These are phyloP conservation scores for Annulohypoxylon nitens DNA, from an alignment of 495 filamentous ascomycete genomes.

Conservation along the genomic window DNA sequence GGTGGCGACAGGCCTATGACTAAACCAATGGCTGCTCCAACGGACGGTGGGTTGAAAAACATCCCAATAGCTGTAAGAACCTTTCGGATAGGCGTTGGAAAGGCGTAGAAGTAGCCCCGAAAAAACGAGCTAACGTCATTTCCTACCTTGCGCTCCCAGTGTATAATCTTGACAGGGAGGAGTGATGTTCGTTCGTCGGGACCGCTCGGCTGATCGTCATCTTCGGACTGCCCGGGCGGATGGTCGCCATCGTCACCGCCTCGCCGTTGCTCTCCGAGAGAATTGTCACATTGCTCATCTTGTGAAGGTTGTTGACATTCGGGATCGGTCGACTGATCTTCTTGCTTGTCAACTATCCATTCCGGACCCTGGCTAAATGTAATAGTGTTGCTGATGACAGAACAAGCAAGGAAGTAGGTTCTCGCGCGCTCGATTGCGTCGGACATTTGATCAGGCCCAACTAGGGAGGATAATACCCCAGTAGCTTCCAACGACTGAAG, in stretches of 20 bases:
- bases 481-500: slow-evolving; percentile 74
- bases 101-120: slow-evolving; percentile 21
- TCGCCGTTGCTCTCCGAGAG: neutral
- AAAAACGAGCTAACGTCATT: slow-evolving; percentile 9
- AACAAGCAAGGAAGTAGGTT: slow-evolving; percentile 75
- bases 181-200: slow-evolving; percentile 37
- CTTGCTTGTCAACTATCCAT: slow-evolving; percentile 29
- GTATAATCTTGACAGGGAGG: slow-evolving; percentile 23
- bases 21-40: slow-evolving; percentile 73
- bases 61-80: slow-evolving; percentile 19
- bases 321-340: slow-evolving; percentile 14
- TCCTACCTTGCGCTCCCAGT: slow-evolving; percentile 31
- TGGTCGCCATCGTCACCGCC: neutral
- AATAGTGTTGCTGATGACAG: slow-evolving; percentile 61
- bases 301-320: slow-evolving; percentile 18
- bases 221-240: neutral
- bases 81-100: slow-evolving; percentile 23
- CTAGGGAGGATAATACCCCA: slow-evolving; percentile 69
- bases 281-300: neutral
- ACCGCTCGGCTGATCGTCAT: neutral
- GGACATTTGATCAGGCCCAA: slow-evolving; percentile 58
- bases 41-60: slow-evolving; percentile 74
- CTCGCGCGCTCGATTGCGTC: slow-evolving; percentile 73
- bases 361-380: slow-evolving; percentile 51
- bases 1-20: slow-evolving; percentile 73